phyloP scores from a whole-genome alignment of 371 early-diverging fungal genomes.

The Thermomucor indicae-seudaticae region DNA sequence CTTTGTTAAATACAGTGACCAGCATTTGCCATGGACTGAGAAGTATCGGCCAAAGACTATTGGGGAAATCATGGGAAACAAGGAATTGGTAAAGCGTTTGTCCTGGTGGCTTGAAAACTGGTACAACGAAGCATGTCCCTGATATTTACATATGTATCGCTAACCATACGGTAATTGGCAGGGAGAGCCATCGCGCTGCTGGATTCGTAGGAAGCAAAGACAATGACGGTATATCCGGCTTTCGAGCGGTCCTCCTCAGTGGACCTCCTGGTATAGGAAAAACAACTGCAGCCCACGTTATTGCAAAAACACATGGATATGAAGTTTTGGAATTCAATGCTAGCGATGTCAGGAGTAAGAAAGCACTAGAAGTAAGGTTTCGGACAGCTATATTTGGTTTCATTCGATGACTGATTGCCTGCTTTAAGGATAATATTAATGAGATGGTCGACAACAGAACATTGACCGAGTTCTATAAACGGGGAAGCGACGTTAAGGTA shows the following conservation, averaged over 20 bases:
- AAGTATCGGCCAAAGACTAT: conserved; percentile 89
- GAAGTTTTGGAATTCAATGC: conserved; percentile 98
- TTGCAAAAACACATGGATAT: conserved; percentile 76
- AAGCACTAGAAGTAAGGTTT: conserved; percentile 63
- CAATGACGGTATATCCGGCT: conserved; percentile 17
- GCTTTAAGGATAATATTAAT: conserved; percentile 13
- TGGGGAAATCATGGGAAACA: conserved; percentile 95
- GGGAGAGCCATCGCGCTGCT: conserved; percentile 22
- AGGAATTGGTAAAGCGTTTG: conserved; percentile 60
- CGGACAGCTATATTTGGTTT: too few relatives aligned
- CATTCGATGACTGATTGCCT: too few relatives aligned
- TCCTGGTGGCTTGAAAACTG: conserved; percentile 75
- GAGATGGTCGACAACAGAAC: conserved; percentile 64
- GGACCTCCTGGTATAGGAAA: conserved; percentile 99
- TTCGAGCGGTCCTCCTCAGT: conserved; percentile 83
- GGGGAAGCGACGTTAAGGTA: background rate
- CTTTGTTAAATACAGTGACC: background rate
- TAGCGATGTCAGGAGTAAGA: conserved; percentile 96
- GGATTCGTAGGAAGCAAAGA: background rate
- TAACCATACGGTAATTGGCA: too few relatives aligned
- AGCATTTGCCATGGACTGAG: conserved; percentile 96
- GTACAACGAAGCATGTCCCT: too few relatives aligned
- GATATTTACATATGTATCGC: background rate
- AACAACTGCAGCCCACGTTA: conserved; percentile 94
- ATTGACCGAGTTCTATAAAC: conserved; percentile 65